Conservation (phyloP, 2,329 filamentous ascomycete genomes). For the Fusarium solani-melongenae region DNA sequence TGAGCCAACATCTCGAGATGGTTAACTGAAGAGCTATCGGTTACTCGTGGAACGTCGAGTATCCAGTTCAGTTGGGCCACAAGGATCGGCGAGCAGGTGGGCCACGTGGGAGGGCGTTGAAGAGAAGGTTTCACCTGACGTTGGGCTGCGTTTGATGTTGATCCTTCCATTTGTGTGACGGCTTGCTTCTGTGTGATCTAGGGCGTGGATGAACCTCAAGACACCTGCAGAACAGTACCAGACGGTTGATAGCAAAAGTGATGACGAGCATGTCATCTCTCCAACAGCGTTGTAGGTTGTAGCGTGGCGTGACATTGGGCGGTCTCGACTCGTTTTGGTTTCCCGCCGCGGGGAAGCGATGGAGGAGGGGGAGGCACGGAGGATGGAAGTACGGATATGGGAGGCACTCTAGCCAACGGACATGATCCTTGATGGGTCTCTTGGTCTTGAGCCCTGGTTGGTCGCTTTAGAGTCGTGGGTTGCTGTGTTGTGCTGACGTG, state of each 20-base stretch:
- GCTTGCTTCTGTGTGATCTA: background rate
- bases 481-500: background rate
- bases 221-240: background rate
- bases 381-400: background rate
- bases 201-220: background rate
- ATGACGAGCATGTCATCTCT: background rate
- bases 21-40: background rate
- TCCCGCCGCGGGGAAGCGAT: background rate
- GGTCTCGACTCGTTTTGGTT: conserved; percentile 13
- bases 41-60: background rate
- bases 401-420: background rate
- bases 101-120: conserved; percentile 34
- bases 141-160: conserved; percentile 23
- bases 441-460: background rate
- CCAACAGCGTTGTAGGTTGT: conserved; percentile 9
- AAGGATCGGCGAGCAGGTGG: conserved; percentile 23
- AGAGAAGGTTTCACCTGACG: conserved; percentile 23
- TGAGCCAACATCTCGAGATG: background rate
- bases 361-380: background rate
- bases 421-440: background rate
- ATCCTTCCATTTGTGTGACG: background rate
- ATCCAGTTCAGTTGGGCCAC: background rate
- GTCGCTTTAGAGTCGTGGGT: background rate
- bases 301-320: conserved; percentile 22
- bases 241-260: background rate